Evolutionary conservation across 768 basidiomycete species (phyloP).

Genomic region (Lentinus tigrinus): DNA sequence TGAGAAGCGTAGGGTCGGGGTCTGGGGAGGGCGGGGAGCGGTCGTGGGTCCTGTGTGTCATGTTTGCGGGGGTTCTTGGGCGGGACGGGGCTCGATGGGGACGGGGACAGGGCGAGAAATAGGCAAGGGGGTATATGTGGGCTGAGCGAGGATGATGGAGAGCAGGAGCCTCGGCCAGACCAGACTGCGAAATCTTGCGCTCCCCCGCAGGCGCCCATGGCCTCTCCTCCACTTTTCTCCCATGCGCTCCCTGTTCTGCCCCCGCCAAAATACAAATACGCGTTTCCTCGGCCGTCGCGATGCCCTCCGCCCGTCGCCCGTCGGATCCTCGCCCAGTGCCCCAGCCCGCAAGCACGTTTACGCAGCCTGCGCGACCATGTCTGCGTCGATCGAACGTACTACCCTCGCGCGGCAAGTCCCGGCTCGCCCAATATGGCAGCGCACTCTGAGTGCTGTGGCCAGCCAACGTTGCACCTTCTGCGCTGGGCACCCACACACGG

Average conservation of each 20-base stretch:
- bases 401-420: neutral
- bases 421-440: slow-evolving; percentile 5
- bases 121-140: slow-evolving; percentile 14
- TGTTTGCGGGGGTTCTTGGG: too few relatives aligned
- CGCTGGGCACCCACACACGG: too few relatives aligned
- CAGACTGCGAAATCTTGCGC: slow-evolving; percentile 19
- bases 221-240: slow-evolving; percentile 4
- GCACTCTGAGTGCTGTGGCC: neutral
- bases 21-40: slow-evolving; percentile 41
- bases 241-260: neutral
- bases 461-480: neutral
- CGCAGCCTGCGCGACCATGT: too few relatives aligned
- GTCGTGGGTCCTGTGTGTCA: slow-evolving; percentile 45
- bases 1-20: slow-evolving; percentile 30
- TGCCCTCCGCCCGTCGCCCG: too few relatives aligned
- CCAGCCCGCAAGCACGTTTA: too few relatives aligned
- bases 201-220: slow-evolving; percentile 9
- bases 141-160: slow-evolving; percentile 13
- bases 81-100: slow-evolving; percentile 1
- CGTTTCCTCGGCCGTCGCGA: too few relatives aligned
- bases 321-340: too few relatives aligned
- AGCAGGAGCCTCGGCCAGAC: slow-evolving; percentile 21
- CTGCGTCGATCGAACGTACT: neutral
- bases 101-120: neutral
- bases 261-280: too few relatives aligned